Evolutionary conservation across 2,329 filamentous ascomycete species (phyloP).

Genomic region (Trichoderma breve): DNA sequence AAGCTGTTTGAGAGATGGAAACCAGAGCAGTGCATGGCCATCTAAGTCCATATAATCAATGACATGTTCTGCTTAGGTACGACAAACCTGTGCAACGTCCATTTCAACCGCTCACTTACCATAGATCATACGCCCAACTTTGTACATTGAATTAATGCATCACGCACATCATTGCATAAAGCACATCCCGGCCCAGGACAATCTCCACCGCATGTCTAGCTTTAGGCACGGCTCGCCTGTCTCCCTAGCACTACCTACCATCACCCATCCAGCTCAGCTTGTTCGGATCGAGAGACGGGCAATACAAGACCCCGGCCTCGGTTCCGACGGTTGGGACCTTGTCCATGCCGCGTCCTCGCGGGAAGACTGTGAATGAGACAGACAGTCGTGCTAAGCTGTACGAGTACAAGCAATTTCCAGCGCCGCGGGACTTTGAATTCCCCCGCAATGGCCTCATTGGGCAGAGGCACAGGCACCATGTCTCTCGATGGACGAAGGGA

Average conservation of each 20-base stretch:
- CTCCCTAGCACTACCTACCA: neutral
- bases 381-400: neutral
- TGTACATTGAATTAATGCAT: neutral
- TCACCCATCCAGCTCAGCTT: neutral
- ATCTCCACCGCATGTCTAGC: neutral
- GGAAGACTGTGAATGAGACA: neutral
- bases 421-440: neutral
- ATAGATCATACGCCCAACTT: too few relatives aligned
- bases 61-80: neutral
- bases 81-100: neutral
- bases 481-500: neutral
- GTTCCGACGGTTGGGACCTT: neutral
- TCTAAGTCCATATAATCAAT: neutral
- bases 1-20: neutral
- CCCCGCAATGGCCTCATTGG: constrained; percentile 3
- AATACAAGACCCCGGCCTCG: neutral
- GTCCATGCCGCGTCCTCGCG: neutral
- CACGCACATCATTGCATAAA: neutral
- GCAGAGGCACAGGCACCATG: neutral
- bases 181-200: neutral
- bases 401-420: neutral
- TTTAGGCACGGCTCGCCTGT: neutral
- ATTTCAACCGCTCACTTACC: neutral
- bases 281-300: neutral
- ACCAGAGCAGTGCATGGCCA: neutral